These are phyloP conservation scores for Dactylellina parvicollis DNA, from an alignment of 2,329 filamentous ascomycete species.

Conservation along the genomic window DNA sequence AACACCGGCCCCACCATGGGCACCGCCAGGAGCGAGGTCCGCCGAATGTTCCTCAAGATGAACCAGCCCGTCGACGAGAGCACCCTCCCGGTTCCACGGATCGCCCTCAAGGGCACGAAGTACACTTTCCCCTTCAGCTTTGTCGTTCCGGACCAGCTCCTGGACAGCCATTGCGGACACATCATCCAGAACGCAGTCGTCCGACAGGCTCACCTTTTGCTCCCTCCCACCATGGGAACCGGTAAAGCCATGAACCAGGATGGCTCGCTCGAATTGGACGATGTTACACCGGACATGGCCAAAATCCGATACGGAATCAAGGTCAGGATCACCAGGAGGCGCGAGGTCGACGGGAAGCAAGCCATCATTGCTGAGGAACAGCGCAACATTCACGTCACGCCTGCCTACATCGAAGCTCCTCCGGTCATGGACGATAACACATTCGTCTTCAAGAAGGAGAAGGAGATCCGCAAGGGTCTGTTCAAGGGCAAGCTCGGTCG, in stretches of 20 bases:
- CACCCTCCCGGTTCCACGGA: conserved; percentile 67
- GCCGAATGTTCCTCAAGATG: conserved; percentile 68
- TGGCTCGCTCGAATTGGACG: conserved; percentile 66
- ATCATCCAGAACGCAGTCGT: conserved; percentile 65
- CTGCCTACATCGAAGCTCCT: conserved; percentile 69
- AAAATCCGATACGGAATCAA: conserved; percentile 70
- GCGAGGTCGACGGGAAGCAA: conserved; percentile 61
- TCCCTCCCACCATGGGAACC: conserved; percentile 72
- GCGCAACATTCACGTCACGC: conserved; percentile 70
- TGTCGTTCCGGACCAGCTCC: conserved; percentile 70
- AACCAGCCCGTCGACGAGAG: conserved; percentile 68
- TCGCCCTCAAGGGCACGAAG: conserved; percentile 67
- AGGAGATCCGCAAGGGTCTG: conserved; percentile 69
- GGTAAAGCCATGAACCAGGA: conserved; percentile 66
- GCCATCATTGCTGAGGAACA: conserved; percentile 65
- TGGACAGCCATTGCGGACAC: conserved; percentile 71
- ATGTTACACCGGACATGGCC: conserved; percentile 72
- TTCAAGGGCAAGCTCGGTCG: conserved; percentile 70
- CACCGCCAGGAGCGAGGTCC: conserved; percentile 54
- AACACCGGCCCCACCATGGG: conserved; percentile 54
- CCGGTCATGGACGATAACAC: conserved; percentile 65
- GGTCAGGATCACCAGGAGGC: conserved; percentile 63
- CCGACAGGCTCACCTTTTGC: conserved; percentile 67
- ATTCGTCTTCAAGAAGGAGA: conserved; percentile 69
- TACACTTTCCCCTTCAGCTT: conserved; percentile 73